These are phyloP conservation scores for Aristolochia californica DNA, from an alignment of 164 flowering plant genomes.

Conservation along the genomic window DNA sequence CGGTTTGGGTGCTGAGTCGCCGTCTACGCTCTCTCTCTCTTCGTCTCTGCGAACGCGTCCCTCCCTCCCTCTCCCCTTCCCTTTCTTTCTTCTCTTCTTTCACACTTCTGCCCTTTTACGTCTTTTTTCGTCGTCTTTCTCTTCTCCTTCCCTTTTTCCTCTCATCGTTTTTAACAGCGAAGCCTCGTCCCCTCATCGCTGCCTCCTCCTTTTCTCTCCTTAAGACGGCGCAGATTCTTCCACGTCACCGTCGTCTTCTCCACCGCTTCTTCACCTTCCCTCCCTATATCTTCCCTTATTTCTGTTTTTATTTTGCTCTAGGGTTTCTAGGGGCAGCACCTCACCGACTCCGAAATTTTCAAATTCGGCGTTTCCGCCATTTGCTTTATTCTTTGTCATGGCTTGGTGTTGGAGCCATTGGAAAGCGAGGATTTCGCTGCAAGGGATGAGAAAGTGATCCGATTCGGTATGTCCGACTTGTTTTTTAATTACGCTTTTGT, in stretches of 20 bases:
- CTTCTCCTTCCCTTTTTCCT: background rate
- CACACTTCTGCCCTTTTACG: background rate
- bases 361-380: conserved; percentile 13
- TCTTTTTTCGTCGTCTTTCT: background rate
- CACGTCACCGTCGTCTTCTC: conserved; percentile 10
- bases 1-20: background rate
- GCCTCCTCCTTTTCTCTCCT: background rate
- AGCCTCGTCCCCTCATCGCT: background rate
- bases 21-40: background rate
- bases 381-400: background rate
- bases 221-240: conserved; percentile 2
- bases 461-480: background rate
- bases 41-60: background rate
- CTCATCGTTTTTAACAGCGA: background rate
- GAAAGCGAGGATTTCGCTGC: background rate
- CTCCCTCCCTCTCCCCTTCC: background rate
- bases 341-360: background rate
- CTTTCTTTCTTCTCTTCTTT: background rate
- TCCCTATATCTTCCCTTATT: background rate
- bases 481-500: background rate
- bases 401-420: background rate
- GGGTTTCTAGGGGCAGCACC: conserved; percentile 7
- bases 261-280: conserved; percentile 9
- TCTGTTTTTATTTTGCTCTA: background rate
- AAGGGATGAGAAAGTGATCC: background rate